Evolutionary conservation across 108 stramenopile species (phyloP), one percentile per base, ranked within the genome.

Genomic region (Fragilariopsis cylindrus): DNA sequence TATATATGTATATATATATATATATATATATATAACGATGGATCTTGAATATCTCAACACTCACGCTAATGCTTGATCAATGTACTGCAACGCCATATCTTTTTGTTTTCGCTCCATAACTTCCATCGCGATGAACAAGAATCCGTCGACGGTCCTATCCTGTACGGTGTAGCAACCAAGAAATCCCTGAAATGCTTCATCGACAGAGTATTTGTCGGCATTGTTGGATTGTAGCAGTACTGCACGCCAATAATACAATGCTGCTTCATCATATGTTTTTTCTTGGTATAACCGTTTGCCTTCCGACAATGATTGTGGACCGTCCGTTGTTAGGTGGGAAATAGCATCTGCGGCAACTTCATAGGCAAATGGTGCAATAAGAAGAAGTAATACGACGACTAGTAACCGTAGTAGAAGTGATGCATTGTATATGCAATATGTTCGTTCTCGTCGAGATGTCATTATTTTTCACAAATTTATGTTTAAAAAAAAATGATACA

Each of bases 131-230:
- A 94, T 80, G 56, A 79, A 90, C 5, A 85, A 79, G 19, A 90
- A 87, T 48, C 89, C 93, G 60, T 94, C 93, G 8, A 77, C 88
- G 7, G 84, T 46, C 65, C 76, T 67, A 39, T 71, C 79, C 57
- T 82, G 86, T 8, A 85, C 44, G 16, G 65, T 13, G 55, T 85
- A 91, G 65, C 90, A 94, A 58, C 90, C 80, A 18, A 94, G 50
- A 62, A 94, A 94, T 4, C 69, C 66, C 11, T 67, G 45, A 71
- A 90, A 94, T 30, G 86, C 90, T 18, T 90, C 93, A 42, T 91
- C 84, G 2, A 90, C 89, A 0, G 76, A 44, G 72, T 91, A 91
- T 9, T 76, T 60, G 46, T 69, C 48, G 2, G 80, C 76, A 3
- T 68, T 56, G 52, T 87, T 77, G 7, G 63, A 68, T 68, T 84